These are phyloP conservation scores for Trichoderma sp. DNA, from an alignment of 2,329 filamentous ascomycete species.

Conservation along the genomic window DNA sequence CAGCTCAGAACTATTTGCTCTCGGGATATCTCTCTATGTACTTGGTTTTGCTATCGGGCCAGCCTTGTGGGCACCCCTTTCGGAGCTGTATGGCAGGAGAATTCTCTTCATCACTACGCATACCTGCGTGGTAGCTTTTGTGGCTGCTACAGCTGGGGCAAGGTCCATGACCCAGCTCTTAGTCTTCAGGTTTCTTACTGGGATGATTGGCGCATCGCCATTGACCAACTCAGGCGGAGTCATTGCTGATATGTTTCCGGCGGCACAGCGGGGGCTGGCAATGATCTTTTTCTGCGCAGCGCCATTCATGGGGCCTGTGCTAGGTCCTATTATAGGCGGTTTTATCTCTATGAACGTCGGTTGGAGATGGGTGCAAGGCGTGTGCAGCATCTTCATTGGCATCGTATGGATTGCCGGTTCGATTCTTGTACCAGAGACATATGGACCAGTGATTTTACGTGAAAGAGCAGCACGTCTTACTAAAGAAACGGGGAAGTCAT, in stretches of 20 bases:
- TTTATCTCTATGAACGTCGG: slow-evolving; percentile 62
- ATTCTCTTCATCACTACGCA: neutral
- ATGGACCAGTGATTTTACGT: neutral
- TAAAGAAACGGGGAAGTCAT: neutral
- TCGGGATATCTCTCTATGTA: neutral
- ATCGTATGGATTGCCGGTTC: neutral
- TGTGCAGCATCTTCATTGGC: slow-evolving; percentile 40
- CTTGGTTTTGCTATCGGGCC: neutral
- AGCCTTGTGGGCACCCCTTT: neutral
- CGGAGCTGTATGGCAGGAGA: neutral
- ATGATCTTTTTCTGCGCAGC: slow-evolving; percentile 1
- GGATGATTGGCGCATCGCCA: neutral
- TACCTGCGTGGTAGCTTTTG: neutral
- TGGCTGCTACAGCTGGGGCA: neutral
- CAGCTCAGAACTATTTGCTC: neutral
- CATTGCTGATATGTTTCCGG: neutral
- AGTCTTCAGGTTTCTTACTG: neutral
- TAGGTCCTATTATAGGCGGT: slow-evolving; percentile 69
- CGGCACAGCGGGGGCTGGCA: neutral
- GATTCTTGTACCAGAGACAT: neutral
- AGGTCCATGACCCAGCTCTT: neutral
- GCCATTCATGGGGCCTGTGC: slow-evolving; percentile 56
- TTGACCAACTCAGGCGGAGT: neutral
- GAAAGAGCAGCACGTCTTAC: neutral
- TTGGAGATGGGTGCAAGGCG: slow-evolving; percentile 72